Evolutionary conservation across 108 stramenopile species (phyloP).

Genomic region (Cyclotella choctawhatcheeana): DNA sequence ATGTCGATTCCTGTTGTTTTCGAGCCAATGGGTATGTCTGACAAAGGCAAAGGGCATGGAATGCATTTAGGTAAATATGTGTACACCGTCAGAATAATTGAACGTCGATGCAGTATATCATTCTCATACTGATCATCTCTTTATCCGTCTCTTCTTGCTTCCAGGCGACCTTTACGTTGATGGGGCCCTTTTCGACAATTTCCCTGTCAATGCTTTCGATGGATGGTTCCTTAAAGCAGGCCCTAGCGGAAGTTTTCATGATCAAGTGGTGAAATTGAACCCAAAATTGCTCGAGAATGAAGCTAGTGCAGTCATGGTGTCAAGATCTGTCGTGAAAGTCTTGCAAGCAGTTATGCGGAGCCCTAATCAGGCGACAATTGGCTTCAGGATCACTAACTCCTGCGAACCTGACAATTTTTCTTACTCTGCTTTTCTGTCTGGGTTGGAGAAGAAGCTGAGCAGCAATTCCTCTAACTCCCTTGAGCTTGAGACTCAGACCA

Average conservation of each 20-base stretch:
- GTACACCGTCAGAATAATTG: too few relatives aligned
- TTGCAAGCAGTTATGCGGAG: neutral
- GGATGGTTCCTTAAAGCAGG: neutral
- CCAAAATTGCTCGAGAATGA: neutral
- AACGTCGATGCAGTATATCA: too few relatives aligned
- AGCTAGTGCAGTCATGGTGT: neutral
- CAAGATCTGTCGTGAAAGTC: neutral
- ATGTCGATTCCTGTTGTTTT: slow-evolving; percentile 1
- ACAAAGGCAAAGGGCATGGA: too few relatives aligned
- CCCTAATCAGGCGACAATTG: neutral
- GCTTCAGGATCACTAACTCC: neutral
- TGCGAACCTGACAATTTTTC: neutral
- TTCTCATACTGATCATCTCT: too few relatives aligned
- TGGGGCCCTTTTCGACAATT: neutral
- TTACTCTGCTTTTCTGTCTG: neutral
- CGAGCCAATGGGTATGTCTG: neutral
- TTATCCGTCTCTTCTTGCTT: too few relatives aligned
- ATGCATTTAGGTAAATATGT: too few relatives aligned
- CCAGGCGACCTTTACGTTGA: neutral
- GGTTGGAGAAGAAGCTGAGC: neutral
- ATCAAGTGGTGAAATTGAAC: neutral
- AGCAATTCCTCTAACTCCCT: too few relatives aligned
- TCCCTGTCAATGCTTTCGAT: neutral
- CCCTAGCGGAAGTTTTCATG: neutral
- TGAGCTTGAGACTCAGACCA: too few relatives aligned